Base-by-base conservation (phyloP, 768 basidiomycete species). In the Hygrophoropsis aurantiaca region DNA sequence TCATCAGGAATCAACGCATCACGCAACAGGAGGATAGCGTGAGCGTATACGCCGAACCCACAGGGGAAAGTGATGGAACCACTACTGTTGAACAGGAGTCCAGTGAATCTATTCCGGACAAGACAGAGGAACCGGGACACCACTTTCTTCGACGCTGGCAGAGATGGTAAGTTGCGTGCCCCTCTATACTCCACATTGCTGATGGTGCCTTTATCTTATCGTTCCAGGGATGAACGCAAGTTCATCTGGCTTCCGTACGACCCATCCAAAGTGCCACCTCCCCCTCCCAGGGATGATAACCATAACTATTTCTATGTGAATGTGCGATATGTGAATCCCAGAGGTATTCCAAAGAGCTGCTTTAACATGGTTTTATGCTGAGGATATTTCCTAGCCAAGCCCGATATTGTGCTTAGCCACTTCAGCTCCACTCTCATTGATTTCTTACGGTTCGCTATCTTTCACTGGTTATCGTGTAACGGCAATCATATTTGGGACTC, bases 281-380 rank as follows among this genome's bases (percentile, higher is more conserved):
- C 37, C 5, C 46, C 47, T 24, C 54, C 52, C 27, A 35, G 44
- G 3, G 50, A 27, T 23, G 56, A 61, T 23, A 7, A 48, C 1
- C 43, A 47, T 11, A 60, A 52, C 38, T 61, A 58, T 30, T 61
- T 60, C 37, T 49, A 55, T 42, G 39, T 61, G 44, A 51, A 57
- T 21, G 11, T 48, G 3, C 51, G 44, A 27, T 50, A 42, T 18
- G 5, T 18, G 26, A 46, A 39, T 5, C 32, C 16, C 10, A 30
- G 25, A 2, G 21, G 47, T 51, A 27, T 6, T 30, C 11, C 16
- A 8, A 13, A 15, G 5, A 19, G 24, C 15, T 8, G 7, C 16
- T 38, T 36, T 42, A 20, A 19, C 44, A 16, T 3, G 24, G 19
- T 32, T 20, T 11, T 11, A 11, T 50, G 11, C 2, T 18, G 46